Percentiles rank a stretch among this genome's conserved stretches.
Conservation (phyloP, 73 alveolate species). For the Effrenium voratum region DNA sequence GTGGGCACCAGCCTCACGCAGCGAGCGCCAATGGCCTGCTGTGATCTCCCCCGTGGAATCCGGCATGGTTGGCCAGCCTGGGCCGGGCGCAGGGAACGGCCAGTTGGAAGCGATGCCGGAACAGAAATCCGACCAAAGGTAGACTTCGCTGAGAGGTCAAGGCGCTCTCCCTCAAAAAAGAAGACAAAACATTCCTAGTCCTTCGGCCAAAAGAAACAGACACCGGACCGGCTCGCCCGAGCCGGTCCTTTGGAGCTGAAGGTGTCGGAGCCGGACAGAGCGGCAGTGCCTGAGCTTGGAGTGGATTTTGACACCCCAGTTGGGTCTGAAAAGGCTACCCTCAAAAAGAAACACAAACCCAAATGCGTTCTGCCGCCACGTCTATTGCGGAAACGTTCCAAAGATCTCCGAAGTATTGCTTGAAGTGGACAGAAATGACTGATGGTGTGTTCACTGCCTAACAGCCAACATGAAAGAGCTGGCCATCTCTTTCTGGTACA, state of each 20-base stretch:
- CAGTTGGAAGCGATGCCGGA: neutral
- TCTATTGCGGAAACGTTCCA: too few relatives aligned
- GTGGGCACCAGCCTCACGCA: neutral
- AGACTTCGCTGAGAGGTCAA: too few relatives aligned
- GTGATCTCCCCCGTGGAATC: neutral
- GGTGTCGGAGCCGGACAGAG: constrained; percentile 36
- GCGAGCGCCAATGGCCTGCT: neutral
- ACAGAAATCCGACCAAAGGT: too few relatives aligned
- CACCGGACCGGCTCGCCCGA: too few relatives aligned
- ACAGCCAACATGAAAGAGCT: neutral
- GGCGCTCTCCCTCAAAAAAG: too few relatives aligned
- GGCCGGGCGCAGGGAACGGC: neutral
- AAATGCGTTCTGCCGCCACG: too few relatives aligned
- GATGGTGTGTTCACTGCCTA: too few relatives aligned
- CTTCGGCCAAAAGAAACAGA: too few relatives aligned
- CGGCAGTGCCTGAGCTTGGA: constrained; percentile 32
- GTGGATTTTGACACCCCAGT: too few relatives aligned
- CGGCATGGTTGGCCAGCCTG: constrained; percentile 42
- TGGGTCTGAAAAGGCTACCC: too few relatives aligned
- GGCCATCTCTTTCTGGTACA: neutral
- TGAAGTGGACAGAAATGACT: neutral
- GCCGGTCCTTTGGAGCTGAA: constrained; percentile 69
- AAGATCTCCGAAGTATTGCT: neutral
- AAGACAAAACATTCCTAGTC: too few relatives aligned
- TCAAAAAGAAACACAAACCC: too few relatives aligned